These are phyloP conservation scores for Mucor sp. DNA, from an alignment of 371 early-diverging fungal genomes.

Conservation along the genomic window DNA sequence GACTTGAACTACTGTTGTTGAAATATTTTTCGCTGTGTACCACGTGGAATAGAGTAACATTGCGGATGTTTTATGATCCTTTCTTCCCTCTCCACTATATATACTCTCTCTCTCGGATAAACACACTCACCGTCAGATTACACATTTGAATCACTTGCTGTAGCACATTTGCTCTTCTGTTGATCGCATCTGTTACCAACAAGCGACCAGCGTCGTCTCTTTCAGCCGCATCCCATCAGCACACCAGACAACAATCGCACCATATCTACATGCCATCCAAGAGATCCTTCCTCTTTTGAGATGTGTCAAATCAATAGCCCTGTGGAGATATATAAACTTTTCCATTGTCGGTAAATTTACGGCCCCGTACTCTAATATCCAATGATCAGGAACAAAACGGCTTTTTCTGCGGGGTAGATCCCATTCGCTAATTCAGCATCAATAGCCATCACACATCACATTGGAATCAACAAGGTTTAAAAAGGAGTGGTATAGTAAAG, in stretches of 20 bases:
- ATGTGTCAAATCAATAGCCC: background rate
- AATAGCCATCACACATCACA: background rate
- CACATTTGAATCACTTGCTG: background rate
- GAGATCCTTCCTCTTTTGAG: background rate
- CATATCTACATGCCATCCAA: background rate
- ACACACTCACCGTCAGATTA: slow-evolving; percentile 7
- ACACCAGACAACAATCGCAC: too few species aligned
- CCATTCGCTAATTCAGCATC: background rate
- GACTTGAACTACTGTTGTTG: slow-evolving; percentile 9
- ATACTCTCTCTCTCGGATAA: too few species aligned
- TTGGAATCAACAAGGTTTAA: background rate
- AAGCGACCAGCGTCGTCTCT: background rate
- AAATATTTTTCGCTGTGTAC: slow-evolving; percentile 12
- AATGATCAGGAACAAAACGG: background rate
- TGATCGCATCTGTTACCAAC: background rate
- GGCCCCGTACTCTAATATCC: background rate
- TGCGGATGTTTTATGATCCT: slow-evolving; percentile 12
- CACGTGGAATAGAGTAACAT: slow-evolving; percentile 15
- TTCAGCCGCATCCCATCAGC: background rate
- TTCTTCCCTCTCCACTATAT: background rate
- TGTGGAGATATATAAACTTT: background rate
- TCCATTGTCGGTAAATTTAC: background rate
- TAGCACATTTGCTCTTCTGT: background rate
- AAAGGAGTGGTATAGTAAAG: background rate
- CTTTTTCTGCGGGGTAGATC: background rate